Evolutionary conservation across 768 basidiomycete species (phyloP).

Genomic region (Termitomyces sp.): DNA sequence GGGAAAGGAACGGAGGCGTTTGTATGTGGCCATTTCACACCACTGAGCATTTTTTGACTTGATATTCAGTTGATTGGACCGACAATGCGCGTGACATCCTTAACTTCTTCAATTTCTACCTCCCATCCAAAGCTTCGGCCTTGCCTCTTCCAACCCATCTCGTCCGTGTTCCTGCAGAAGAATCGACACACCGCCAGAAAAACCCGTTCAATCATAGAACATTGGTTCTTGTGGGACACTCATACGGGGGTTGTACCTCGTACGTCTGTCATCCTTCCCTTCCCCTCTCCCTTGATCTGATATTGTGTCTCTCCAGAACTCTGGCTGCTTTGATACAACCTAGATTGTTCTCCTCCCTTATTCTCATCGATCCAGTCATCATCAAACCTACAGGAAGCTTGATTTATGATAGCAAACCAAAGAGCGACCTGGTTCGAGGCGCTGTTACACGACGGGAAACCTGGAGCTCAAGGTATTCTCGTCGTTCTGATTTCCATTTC

Average conservation of each 20-base stretch:
- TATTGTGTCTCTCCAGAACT: constrained; percentile 16
- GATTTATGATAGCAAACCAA: constrained; percentile 7
- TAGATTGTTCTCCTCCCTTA: constrained; percentile 63
- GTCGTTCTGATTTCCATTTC: background rate
- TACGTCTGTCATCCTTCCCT: constrained; percentile 33
- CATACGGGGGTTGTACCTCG: constrained; percentile 78
- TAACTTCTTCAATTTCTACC: constrained; percentile 67
- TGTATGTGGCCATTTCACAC: constrained; percentile 40
- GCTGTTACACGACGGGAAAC: constrained; percentile 56
- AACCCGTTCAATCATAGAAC: constrained; percentile 50
- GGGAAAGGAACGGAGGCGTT: constrained; percentile 46
- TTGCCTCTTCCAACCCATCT: constrained; percentile 50
- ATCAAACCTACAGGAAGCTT: constrained; percentile 22
- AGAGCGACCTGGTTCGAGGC: constrained; percentile 29
- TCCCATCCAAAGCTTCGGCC: constrained; percentile 43
- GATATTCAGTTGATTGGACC: constrained; percentile 63
- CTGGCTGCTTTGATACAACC: constrained; percentile 65
- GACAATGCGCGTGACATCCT: constrained; percentile 77
- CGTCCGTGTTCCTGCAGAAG: constrained; percentile 37
- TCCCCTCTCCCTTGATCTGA: background rate
- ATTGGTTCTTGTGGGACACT: constrained; percentile 76
- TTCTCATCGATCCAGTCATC: constrained; percentile 81
- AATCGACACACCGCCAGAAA: constrained; percentile 39
- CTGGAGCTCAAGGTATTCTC: constrained; percentile 59
- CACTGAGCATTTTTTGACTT: background rate